phyloP scores from a whole-genome alignment of 139 green algal genomes.

The Raphidocelis subcapitata region DNA sequence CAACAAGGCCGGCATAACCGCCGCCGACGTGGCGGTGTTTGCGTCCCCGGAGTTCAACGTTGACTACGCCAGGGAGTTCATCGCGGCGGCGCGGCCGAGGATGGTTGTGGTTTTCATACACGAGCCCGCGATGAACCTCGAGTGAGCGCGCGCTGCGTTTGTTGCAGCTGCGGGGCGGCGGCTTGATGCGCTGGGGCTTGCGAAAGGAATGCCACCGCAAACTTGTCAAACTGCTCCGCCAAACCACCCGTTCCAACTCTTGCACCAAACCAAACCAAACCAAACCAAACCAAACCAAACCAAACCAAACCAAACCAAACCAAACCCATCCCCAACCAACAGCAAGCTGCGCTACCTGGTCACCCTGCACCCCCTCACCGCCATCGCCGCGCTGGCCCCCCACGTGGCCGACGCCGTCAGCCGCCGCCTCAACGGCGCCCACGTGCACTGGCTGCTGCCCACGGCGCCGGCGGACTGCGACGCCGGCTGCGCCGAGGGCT shows the following conservation, averaged over 20 bases:
- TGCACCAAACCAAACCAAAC: too few relatives aligned
- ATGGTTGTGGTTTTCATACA: conserved; percentile 30
- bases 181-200: not conserved
- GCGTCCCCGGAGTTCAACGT: conserved; percentile 29
- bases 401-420: conserved; percentile 15
- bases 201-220: not conserved
- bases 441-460: conserved; percentile 29
- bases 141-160: too few relatives aligned
- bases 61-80: conserved; percentile 23
- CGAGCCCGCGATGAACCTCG: conserved; percentile 26
- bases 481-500: conserved; percentile 26
- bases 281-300: too few relatives aligned
- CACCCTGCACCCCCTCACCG: conserved; percentile 23
- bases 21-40: conserved; percentile 26
- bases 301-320: too few relatives aligned
- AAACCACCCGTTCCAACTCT: too few relatives aligned
- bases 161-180: not conserved
- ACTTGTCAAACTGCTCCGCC: conserved; percentile 1
- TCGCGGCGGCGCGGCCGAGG: not conserved
- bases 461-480: not conserved
- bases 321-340: too few relatives aligned
- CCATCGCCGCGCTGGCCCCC: conserved; percentile 12
- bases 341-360: conserved; percentile 30
- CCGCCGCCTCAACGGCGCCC: not conserved
- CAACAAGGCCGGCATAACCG: conserved; percentile 11